These are phyloP conservation scores for Phytopythium litorale DNA, from an alignment of 352 stramenopile species.

Conservation along the genomic window DNA sequence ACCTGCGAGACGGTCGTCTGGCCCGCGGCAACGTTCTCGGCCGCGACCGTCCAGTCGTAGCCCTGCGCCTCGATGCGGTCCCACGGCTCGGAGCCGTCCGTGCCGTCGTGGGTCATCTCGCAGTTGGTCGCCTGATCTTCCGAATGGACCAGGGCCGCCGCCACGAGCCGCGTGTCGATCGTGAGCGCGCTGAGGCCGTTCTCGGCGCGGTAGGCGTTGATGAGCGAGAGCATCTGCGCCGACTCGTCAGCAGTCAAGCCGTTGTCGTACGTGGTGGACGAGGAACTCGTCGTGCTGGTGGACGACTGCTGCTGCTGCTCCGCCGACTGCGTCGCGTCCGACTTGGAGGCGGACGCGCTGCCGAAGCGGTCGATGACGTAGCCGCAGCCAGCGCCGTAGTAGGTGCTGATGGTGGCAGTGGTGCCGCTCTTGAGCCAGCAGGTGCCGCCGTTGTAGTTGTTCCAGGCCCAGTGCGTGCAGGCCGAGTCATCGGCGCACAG, in stretches of 20 bases:
- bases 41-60: constrained; percentile 37
- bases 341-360: background rate
- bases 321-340: background rate
- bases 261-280: constrained; percentile 8
- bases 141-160: constrained; percentile 15
- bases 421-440: constrained; percentile 25
- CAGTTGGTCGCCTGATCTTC: constrained; percentile 32
- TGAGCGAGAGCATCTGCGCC: constrained; percentile 25
- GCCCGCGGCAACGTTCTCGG: constrained; percentile 42
- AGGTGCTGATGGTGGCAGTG: constrained; percentile 6
- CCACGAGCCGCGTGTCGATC: constrained; percentile 20
- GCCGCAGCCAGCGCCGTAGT: constrained; percentile 20
- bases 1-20: constrained; percentile 29
- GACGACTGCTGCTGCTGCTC: constrained; percentile 3
- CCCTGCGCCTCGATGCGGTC: constrained; percentile 30
- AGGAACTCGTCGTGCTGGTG: background rate
- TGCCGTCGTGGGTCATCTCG: constrained; percentile 38
- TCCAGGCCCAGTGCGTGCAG: constrained; percentile 28
- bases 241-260: constrained; percentile 14
- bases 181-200: constrained; percentile 22
- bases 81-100: constrained; percentile 18
- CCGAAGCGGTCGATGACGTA: constrained; percentile 20
- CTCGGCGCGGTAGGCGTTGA: constrained; percentile 36
- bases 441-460: constrained; percentile 24
- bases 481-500: constrained; percentile 15